phyloP scores from a whole-genome alignment of 371 early-diverging fungal species.

The Blakeslea trispora region DNA sequence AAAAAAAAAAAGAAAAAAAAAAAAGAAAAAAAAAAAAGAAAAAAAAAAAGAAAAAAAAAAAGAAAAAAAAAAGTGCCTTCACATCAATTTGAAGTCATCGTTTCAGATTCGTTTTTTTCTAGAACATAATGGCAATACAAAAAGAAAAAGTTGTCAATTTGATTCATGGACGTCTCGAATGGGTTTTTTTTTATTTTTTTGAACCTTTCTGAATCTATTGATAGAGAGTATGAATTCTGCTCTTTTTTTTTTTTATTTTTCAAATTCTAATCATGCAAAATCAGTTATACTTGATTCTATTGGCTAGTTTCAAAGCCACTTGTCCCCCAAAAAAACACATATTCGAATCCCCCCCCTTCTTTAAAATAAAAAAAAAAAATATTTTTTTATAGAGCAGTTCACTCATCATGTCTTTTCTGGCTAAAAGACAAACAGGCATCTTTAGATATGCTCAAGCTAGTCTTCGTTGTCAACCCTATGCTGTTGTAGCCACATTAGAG shows the following conservation, averaged over 20 bases:
- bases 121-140: too few relatives aligned
- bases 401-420: background rate
- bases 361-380: background rate
- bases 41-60: background rate
- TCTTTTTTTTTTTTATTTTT: too few relatives aligned
- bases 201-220: too few relatives aligned
- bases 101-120: too few relatives aligned
- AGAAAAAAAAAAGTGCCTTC: background rate
- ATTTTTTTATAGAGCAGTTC: constrained; percentile 5
- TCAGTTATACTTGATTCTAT: background rate
- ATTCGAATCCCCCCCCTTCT: background rate
- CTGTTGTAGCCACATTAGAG: background rate
- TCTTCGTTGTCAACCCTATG: background rate
- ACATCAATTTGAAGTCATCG: too few relatives aligned
- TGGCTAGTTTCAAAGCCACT: background rate
- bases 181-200: too few relatives aligned
- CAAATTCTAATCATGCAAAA: too few relatives aligned
- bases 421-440: background rate
- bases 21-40: background rate
- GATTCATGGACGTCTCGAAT: too few relatives aligned
- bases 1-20: background rate
- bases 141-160: too few relatives aligned
- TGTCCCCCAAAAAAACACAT: too few relatives aligned
- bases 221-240: too few relatives aligned
- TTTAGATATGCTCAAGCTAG: background rate